Conservation (phyloP, 176 grass and related monocot species). For the Bolboschoenus planiculmis region DNA sequence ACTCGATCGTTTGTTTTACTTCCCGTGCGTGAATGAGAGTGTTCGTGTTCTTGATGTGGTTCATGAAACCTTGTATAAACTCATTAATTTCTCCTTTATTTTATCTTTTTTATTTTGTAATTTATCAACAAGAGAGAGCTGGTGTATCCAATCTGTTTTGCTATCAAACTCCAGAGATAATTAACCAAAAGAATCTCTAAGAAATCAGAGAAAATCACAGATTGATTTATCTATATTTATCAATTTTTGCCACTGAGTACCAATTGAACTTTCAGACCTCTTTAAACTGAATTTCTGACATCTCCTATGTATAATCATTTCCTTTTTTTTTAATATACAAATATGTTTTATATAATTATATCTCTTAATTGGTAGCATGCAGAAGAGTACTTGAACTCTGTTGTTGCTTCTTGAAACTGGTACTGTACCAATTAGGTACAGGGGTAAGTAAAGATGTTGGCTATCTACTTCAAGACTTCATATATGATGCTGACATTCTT, state of each 20-base stretch:
- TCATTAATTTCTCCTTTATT: neutral
- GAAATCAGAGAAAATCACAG: too few species aligned
- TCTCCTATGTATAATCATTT: neutral
- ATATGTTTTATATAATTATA: neutral
- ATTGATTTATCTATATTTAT: too few species aligned
- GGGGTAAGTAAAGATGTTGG: neutral
- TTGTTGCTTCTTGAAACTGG: neutral
- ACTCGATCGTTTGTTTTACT: neutral
- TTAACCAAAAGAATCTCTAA: too few species aligned
- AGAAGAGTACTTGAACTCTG: neutral
- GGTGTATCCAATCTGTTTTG: neutral
- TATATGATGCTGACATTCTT: neutral
- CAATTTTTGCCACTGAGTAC: too few species aligned
- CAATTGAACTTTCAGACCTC: neutral
- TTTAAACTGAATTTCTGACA: neutral
- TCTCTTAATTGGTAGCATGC: neutral
- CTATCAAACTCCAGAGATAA: neutral
- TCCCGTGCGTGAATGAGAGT: neutral
- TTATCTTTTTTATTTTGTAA: neutral
- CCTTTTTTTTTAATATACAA: too few species aligned
- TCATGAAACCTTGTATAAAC: constrained; percentile 3
- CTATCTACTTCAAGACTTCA: neutral
- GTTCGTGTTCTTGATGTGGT: neutral
- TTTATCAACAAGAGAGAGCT: neutral
- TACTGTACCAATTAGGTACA: neutral